Evolutionary conservation across 768 basidiomycete genomes (phyloP).

Genomic region (Dentipellis fragilis): DNA sequence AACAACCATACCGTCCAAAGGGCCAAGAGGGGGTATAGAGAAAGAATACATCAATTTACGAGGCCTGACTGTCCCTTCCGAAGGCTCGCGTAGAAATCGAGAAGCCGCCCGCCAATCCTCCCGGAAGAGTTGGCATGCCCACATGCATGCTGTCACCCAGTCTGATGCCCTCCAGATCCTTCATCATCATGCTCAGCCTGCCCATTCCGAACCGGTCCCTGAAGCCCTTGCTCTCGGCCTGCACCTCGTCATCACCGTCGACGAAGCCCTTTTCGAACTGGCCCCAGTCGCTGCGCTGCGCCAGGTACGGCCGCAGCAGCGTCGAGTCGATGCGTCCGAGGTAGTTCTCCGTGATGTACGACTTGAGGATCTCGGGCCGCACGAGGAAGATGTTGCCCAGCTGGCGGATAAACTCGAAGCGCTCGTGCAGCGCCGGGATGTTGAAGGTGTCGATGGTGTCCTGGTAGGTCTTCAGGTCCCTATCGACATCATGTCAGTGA

Average conservation of each 20-base stretch:
- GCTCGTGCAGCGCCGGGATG: slow-evolving; percentile 78
- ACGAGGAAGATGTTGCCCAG: slow-evolving; percentile 96
- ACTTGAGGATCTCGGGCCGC: slow-evolving; percentile 87
- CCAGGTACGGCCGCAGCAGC: slow-evolving; percentile 84
- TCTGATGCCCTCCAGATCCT: slow-evolving; percentile 68
- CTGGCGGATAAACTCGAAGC: slow-evolving; percentile 96
- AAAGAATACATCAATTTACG: not conserved
- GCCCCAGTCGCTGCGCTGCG: slow-evolving; percentile 84
- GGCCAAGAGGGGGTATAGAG: not conserved
- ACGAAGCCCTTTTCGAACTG: slow-evolving; percentile 78
- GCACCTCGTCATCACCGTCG: slow-evolving; percentile 34
- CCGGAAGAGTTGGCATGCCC: slow-evolving; percentile 47
- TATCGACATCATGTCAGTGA: slow-evolving; percentile 21
- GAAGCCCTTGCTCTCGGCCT: slow-evolving; percentile 40
- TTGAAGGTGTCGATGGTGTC: slow-evolving; percentile 78
- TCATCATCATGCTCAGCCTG: slow-evolving; percentile 77
- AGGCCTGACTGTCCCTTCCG: slow-evolving; percentile 14
- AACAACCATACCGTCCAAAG: not conserved
- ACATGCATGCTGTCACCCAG: slow-evolving; percentile 41
- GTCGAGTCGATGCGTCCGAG: slow-evolving; percentile 84
- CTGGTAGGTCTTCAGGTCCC: slow-evolving; percentile 95
- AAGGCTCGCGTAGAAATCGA: slow-evolving; percentile 36
- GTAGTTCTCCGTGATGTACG: slow-evolving; percentile 91
- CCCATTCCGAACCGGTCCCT: slow-evolving; percentile 55
- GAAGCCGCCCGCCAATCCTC: slow-evolving; percentile 45